Base-by-base conservation (phyloP, 352 stramenopile genomes). In the Pythium myriotylum region DNA sequence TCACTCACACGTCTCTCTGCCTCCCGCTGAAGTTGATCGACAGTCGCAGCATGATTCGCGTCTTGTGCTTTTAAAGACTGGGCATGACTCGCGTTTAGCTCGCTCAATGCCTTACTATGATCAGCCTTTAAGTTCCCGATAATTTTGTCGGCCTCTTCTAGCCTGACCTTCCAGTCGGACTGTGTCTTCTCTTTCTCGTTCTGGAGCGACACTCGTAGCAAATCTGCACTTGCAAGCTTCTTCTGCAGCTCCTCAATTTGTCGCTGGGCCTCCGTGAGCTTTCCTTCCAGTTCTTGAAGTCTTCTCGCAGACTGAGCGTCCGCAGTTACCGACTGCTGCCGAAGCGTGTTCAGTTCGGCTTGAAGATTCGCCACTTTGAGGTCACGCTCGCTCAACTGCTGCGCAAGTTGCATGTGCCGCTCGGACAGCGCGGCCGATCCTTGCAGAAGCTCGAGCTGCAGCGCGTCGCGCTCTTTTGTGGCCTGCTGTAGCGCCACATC, bases 391-490 rank as follows among this genome's bases (percentile, higher is more conserved):
- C 59, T 52, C 1, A 83, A 26, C n/a, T 83, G 68, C 41, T 81
- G 71, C 22, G 67, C 51, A 14, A 81, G 51, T 24, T 68, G 63
- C 13, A 68, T 52, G 22, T 76, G 59, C 7, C 64, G 55, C 46
- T 91, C 76, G 8, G 72, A 75, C 14, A 76, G 51, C 35, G 37
- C 73, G 41, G 65, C 70, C 13, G 59, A 79, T 29, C 61, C 61
- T 46, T 83, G 60, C 41, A 79, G 35, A n/a, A 73, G 73, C 51
- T 88, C 81, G 26, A 81, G 32, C 47, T 83, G 69, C 13, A 75
- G 67, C 3, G 63, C 54, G 47, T 85, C 79, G 0, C 77, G 55
- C 14, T 74, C 68, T 46, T 88, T 86, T 5, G 81, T 69, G 4
- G 63, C 49, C 13, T 68, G 58, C n/a, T 74, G 56, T 40, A 91